A percentile compares a stretch with the other conserved stretches of the same genome.
phyloP scores from a whole-genome alignment of 192 early-diverging fungal genomes.

The Ambispora gerdemannii region DNA sequence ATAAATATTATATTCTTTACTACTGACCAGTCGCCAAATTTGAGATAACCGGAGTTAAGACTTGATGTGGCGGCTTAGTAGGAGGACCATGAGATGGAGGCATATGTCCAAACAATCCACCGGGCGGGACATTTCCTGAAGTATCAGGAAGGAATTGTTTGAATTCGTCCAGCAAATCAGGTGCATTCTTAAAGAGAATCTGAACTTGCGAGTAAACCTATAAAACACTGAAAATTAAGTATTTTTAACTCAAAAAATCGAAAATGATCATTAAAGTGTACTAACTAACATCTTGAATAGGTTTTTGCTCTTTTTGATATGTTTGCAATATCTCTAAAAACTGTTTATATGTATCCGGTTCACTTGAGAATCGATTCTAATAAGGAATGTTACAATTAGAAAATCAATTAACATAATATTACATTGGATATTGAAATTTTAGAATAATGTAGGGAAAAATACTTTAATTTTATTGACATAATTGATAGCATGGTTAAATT shows the following conservation, averaged over 20 bases:
- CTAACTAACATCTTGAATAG: slow-evolving; percentile 83
- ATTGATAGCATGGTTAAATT: slow-evolving; percentile 98
- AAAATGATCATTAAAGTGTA: neutral
- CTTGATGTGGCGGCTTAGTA: slow-evolving; percentile 33
- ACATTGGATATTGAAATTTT: too few species aligned
- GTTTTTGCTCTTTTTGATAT: slow-evolving; percentile 94
- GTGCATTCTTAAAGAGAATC: slow-evolving; percentile 76
- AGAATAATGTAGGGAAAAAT: too few species aligned
- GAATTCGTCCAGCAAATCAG: slow-evolving; percentile 94
- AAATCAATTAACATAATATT: slow-evolving; percentile 7
- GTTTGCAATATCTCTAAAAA: slow-evolving; percentile 97
- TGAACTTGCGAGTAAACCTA: slow-evolving; percentile 95
- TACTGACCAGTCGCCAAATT: slow-evolving; percentile 47
- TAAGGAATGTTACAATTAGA: slow-evolving; percentile 1
- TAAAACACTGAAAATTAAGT: neutral
- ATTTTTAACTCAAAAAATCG: slow-evolving; percentile 19
- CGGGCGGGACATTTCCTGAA: slow-evolving; percentile 50
- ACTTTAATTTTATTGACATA: slow-evolving; percentile 99
- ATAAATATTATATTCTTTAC: neutral
- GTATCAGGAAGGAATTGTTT: slow-evolving; percentile 97
- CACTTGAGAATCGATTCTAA: slow-evolving; percentile 83
- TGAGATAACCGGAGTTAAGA: slow-evolving; percentile 41
- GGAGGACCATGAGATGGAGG: slow-evolving; percentile 40
- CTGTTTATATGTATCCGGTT: slow-evolving; percentile 96
- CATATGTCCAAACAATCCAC: slow-evolving; percentile 42